Conservation (phyloP, 2,329 filamentous ascomycete genomes). For the Karstenula rhodostoma region DNA sequence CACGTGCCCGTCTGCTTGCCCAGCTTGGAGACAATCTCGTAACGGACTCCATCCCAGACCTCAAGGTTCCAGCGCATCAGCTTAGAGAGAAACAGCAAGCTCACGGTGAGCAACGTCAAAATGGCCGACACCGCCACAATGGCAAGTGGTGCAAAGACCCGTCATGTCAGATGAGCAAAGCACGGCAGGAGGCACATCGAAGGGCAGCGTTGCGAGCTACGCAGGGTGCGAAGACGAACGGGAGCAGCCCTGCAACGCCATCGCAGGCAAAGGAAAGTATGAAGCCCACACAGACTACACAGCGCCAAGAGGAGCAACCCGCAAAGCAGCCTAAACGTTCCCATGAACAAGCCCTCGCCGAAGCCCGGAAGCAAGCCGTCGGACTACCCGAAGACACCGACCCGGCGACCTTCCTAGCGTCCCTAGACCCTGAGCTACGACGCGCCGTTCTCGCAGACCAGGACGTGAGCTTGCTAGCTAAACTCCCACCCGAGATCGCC, state of each 20-base stretch:
- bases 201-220: conserved; percentile 4
- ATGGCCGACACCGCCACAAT: conserved; percentile 16
- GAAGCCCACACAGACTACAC: neutral
- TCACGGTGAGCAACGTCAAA: neutral
- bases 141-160: conserved; percentile 14
- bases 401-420: neutral
- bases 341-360: neutral
- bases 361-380: neutral
- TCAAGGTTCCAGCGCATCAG: neutral
- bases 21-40: conserved; percentile 47
- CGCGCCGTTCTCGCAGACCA: neutral
- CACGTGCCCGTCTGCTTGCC: conserved; percentile 57
- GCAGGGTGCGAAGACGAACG: neutral
- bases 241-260: neutral
- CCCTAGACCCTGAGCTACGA: neutral
- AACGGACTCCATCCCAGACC: conserved; percentile 25
- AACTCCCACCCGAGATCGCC: neutral
- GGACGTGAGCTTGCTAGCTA: neutral
- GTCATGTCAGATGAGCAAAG: conserved; percentile 1
- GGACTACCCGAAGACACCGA: neutral
- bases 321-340: neutral
- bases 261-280: neutral
- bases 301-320: neutral
- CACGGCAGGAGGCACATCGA: conserved; percentile 3
- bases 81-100: neutral